phyloP scores from a whole-genome alignment of 1,284 basidiomycete species.

The Golubevia pallescens region DNA sequence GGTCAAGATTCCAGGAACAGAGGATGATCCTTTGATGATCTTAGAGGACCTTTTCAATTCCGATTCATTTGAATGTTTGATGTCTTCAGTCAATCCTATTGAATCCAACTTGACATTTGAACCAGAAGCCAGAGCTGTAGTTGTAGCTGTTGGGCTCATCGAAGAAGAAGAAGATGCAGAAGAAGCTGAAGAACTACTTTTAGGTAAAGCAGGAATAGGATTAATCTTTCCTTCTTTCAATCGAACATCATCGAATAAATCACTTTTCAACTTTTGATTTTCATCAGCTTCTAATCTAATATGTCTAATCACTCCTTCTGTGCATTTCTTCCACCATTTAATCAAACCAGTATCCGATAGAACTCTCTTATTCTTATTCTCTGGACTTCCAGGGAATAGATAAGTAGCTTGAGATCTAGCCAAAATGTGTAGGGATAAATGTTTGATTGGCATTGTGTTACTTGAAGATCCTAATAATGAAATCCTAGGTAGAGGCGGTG shows the following conservation, averaged over 20 bases:
- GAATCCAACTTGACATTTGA: not conserved
- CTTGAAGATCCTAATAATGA: no score
- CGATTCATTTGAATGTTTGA: not conserved
- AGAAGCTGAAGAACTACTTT: no score
- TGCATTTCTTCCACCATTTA: constrained; percentile 80
- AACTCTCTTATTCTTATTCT: constrained; percentile 74
- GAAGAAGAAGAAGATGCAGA: no score
- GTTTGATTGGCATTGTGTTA: no score
- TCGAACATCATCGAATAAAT: no score
- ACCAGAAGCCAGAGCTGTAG: not conserved
- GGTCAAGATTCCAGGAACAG: no score
- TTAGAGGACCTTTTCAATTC: not conserved
- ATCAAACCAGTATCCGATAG: constrained; percentile 81
- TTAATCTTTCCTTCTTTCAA: not conserved
- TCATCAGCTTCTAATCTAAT: not conserved
- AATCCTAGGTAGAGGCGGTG: no score
- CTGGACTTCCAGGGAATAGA: constrained; percentile 87
- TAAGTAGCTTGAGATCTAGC: constrained; percentile 90
- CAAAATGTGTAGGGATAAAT: constrained; percentile 76
- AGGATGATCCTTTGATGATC: not conserved
- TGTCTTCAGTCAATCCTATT: not conserved
- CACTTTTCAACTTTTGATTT: no score
- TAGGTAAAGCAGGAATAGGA: not conserved
- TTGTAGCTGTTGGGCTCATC: no score
- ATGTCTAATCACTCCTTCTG: not conserved